phyloP scores from a whole-genome alignment of 768 basidiomycete species.

The Cystofilobasidium ferigula region DNA sequence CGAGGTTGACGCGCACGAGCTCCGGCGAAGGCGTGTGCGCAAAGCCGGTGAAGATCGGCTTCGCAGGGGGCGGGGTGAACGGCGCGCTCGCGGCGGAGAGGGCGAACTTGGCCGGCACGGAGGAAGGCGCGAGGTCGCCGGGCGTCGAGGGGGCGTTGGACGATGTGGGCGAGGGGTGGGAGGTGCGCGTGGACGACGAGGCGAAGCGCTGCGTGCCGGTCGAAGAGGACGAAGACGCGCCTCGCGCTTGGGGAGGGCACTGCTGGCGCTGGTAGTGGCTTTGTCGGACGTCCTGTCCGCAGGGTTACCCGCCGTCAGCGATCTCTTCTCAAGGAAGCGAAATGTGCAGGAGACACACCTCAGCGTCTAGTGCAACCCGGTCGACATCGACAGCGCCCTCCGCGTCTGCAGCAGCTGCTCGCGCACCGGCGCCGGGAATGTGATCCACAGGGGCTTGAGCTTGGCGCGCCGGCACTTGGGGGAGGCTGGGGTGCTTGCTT shows the following conservation, averaged over 20 bases:
- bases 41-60: slow-evolving; percentile 4
- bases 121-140: not conserved
- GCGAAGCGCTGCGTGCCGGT: not conserved
- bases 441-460: not conserved
- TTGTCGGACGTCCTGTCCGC: not conserved
- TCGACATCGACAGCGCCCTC: not conserved
- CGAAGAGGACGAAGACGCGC: not conserved
- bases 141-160: not conserved
- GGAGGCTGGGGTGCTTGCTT: not conserved
- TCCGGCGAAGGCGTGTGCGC: not conserved
- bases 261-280: not conserved
- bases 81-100: too few relatives aligned
- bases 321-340: not conserved
- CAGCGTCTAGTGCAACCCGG: not conserved
- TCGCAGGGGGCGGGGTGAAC: not conserved
- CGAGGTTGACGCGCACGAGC: not conserved
- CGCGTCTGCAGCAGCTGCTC: not conserved
- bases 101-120: not conserved
- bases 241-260: not conserved
- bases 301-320: not conserved
- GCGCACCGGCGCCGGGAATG: not conserved
- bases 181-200: not conserved
- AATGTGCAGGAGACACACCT: not conserved
- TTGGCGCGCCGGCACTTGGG: not conserved
- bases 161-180: not conserved